Percentiles rank a stretch among this genome's conserved stretches.
Conservation (phyloP, 768 basidiomycete species). For the Boletus rubescentipes region DNA sequence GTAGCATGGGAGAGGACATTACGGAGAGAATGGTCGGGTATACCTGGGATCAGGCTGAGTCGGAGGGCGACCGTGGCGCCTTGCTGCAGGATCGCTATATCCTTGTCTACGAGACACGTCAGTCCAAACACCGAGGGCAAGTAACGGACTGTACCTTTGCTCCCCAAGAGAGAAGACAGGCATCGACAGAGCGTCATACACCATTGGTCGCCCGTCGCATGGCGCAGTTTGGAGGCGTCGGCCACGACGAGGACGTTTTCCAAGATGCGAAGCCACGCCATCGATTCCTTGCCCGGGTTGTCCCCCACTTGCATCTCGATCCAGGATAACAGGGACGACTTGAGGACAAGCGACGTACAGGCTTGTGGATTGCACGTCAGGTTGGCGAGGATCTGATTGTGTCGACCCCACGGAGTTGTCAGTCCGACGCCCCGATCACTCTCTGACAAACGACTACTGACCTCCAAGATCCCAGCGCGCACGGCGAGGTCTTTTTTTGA, state of each 20-base stretch:
- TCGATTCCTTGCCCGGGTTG: conserved; percentile 34
- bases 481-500: conserved; percentile 51
- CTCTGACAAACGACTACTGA: conserved; percentile 28
- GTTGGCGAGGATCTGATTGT: conserved; percentile 65
- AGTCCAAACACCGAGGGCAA: background rate
- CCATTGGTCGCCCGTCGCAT: conserved; percentile 61
- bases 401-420: background rate
- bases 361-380: conserved; percentile 71
- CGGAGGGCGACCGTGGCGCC: conserved; percentile 36
- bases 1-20: conserved; percentile 32
- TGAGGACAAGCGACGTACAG: conserved; percentile 66
- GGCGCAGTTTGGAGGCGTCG: conserved; percentile 51
- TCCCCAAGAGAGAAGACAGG: conserved; percentile 28
- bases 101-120: conserved; percentile 13
- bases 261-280: conserved; percentile 65
- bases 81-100: conserved; percentile 20
- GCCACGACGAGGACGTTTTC: conserved; percentile 59
- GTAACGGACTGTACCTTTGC: conserved; percentile 8
- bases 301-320: conserved; percentile 66
- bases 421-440: background rate
- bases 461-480: conserved; percentile 66
- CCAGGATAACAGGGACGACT: conserved; percentile 76
- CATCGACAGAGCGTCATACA: conserved; percentile 53
- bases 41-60: conserved; percentile 35
- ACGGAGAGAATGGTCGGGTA: conserved; percentile 26